These are phyloP conservation scores for Solanum sitiens DNA, from an alignment of 257 asterid genomes.

Conservation along the genomic window DNA sequence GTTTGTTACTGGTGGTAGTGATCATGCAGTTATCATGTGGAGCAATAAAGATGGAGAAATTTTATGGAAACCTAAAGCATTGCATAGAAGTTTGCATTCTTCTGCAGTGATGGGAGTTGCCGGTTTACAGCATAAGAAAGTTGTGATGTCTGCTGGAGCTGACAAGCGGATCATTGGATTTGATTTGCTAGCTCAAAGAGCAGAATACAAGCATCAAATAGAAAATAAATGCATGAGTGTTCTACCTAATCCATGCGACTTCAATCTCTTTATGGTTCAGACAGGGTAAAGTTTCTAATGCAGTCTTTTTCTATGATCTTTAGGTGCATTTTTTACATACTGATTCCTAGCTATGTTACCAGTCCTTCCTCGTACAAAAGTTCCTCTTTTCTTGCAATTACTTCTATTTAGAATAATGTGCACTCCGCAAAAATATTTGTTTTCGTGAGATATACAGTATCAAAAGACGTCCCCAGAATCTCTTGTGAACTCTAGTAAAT, in stretches of 20 bases:
- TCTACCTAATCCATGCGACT: conserved; percentile 82
- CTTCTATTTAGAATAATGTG: neutral
- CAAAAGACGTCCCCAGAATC: neutral
- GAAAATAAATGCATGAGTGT: conserved; percentile 94
- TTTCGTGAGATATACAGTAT: neutral
- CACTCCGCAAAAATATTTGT: neutral
- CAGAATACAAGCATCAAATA: conserved; percentile 62
- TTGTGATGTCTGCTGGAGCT: conserved; percentile 75
- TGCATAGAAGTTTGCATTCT: conserved; percentile 61
- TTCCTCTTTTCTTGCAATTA: neutral
- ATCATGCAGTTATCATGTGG: conserved; percentile 90
- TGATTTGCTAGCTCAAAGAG: conserved; percentile 43
- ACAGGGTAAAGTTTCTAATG: conserved; percentile 52
- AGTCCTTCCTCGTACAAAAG: neutral
- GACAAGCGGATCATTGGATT: conserved; percentile 71
- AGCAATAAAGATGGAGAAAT: conserved; percentile 46
- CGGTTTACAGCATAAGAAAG: conserved; percentile 68
- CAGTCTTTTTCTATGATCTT: neutral
- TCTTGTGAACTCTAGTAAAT: neutral
- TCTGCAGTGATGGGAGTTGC: conserved; percentile 97
- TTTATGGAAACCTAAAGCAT: conserved; percentile 51
- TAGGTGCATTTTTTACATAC: neutral
- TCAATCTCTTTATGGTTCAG: conserved; percentile 96
- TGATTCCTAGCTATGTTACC: neutral
- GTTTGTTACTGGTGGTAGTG: conserved; percentile 86